These are phyloP conservation scores for Colletotrichum paranaense DNA, from an alignment of 2,329 filamentous ascomycete genomes.

Conservation along the genomic window DNA sequence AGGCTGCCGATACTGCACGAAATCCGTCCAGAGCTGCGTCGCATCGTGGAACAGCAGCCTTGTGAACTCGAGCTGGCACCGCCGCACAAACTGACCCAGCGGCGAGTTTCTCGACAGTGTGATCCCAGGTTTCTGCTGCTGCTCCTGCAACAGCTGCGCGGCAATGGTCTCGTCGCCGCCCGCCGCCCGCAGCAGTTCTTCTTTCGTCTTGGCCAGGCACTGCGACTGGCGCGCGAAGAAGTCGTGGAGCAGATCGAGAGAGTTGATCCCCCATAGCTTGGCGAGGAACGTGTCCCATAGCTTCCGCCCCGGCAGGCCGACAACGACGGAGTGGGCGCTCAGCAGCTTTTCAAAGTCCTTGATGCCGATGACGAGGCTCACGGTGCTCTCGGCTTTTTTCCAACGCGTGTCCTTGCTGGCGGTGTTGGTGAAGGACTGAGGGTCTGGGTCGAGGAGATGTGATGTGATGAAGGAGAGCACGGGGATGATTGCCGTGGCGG, in stretches of 20 bases:
- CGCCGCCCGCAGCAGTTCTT: constrained; percentile 67
- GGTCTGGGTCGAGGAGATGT: constrained; percentile 68
- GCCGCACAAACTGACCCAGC: constrained; percentile 82
- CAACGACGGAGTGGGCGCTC: constrained; percentile 60
- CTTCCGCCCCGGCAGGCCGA: constrained; percentile 77
- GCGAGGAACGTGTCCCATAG: constrained; percentile 89
- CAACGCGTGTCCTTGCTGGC: constrained; percentile 49
- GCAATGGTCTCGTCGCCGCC: constrained; percentile 57
- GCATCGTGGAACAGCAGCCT: constrained; percentile 84
- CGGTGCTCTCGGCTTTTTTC: constrained; percentile 60
- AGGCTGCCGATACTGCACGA: constrained; percentile 83
- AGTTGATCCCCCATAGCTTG: constrained; percentile 86
- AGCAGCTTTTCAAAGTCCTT: constrained; percentile 71
- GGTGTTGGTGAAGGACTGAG: constrained; percentile 43
- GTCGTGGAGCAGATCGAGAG: constrained; percentile 80
- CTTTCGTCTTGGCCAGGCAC: constrained; percentile 71
- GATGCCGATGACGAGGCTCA: constrained; percentile 65
- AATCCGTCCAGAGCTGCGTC: constrained; percentile 82
- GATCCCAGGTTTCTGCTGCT: constrained; percentile 59
- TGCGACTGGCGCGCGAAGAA: constrained; percentile 74
- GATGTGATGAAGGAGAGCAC: constrained; percentile 84
- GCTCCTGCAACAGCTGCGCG: constrained; percentile 25
- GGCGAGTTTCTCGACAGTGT: constrained; percentile 80
- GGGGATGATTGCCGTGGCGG: constrained; percentile 76
- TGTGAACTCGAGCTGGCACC: constrained; percentile 82